Base-by-base conservation (phyloP, 306 rosid species). In the Leucaena leucocephala region DNA sequence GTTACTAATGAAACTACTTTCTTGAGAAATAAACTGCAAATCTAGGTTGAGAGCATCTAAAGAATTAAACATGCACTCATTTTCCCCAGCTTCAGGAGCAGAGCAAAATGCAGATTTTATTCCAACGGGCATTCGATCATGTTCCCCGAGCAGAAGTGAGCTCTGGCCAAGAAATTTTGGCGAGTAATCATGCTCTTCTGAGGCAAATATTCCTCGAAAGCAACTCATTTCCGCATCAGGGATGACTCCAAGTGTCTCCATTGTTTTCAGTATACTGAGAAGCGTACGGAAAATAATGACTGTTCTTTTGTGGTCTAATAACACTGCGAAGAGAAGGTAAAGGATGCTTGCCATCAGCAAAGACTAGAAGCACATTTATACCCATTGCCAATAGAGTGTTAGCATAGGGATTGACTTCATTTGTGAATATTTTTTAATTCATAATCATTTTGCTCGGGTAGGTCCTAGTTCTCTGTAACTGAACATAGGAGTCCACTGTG, bases 171-270 rank as follows among this genome's bases (percentile, higher is more conserved):
- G 82, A 71, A 80, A 84, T 17, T 83, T 86, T 0, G 90, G 66
- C 4, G 80, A 64, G 85, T 80, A 78, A 5, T 88, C 82, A 15
- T 83, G 72, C 78, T 85, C 93, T 34, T 86, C 85, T 45, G 64
- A 38, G 1, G 87, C 78, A 81, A 91, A 88, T 78, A 91, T 82
- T 78, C 63, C 49, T 65, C 74, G 67, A 58, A 89, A 78, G 65
- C 82, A 87, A 39, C 89, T 97, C 94, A 93, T 87, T 74, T 92
- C 97, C 77, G 86, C 93, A 54, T 82, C 90, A 63, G 88, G 83
- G 68, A 90, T 86, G 73, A 87, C 88, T 76, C 88, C 96, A 79
- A 82, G 49, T 49, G 87, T 35, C 77, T 89, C 96, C 97, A 92
- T 92, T 71, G 10, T 9, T 68, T 40, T 67, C 6, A 21, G 22